Evolutionary conservation across 176 grass and related monocot species (phyloP).

Genomic region (Miscanthus lutarioriparius): DNA sequence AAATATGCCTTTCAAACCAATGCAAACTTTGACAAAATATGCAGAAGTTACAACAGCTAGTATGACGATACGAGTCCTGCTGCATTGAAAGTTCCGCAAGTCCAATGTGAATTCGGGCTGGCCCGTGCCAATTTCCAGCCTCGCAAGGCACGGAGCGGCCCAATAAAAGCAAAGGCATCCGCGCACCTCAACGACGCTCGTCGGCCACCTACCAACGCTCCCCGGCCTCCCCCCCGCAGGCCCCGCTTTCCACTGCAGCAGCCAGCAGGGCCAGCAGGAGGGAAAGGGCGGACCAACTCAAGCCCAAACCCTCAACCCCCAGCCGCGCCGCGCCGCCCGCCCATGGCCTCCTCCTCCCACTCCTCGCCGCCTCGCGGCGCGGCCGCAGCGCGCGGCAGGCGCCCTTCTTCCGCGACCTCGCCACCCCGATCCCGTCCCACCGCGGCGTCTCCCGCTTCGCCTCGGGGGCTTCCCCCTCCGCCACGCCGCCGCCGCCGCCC

Average conservation of each 20-base stretch:
- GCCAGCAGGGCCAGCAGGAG: background rate
- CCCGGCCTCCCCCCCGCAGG: background rate
- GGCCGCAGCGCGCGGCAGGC: conserved; percentile 46
- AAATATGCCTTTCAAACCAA: background rate
- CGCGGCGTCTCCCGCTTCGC: conserved; percentile 53
- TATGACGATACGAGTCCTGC: background rate
- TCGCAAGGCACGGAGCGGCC: conserved; percentile 26
- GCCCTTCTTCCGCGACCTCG: conserved; percentile 78
- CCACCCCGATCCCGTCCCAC: conserved; percentile 58
- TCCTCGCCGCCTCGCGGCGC: conserved; percentile 41
- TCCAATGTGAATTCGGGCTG: background rate
- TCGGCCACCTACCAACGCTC: background rate
- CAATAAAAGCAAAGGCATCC: conserved; percentile 19
- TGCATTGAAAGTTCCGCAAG: background rate
- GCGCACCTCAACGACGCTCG: background rate
- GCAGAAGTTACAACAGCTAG: background rate
- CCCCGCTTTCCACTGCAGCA: background rate
- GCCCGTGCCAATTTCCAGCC: background rate
- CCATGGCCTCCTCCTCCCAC: conserved; percentile 42
- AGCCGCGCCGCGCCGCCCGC: background rate
- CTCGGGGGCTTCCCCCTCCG: background rate
- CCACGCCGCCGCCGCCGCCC: conserved; percentile 56
- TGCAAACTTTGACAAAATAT: background rate
- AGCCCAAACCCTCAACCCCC: conserved; percentile 36
- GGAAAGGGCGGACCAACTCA: background rate